Base-by-base conservation (phyloP, 1,139 yeast species). In the Kurtzmaniella quercitrusa region DNA sequence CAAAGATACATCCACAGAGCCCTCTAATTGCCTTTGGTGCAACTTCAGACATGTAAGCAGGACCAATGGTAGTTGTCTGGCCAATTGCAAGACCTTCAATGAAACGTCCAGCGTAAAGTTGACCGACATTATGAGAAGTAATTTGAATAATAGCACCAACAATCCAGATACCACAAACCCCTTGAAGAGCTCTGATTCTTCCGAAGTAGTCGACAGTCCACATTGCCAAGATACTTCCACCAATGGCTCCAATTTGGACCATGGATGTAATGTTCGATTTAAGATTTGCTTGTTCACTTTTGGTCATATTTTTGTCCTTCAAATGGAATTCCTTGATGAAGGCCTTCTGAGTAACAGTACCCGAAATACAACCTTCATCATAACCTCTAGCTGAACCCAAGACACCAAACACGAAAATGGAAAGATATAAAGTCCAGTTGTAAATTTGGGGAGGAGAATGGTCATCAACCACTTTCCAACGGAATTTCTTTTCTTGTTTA, bases 221-320 rank as follows among this genome's bases (percentile, higher is more conserved):
- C 55, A 72, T 65, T 3, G 84, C 81, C 31, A 79, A 46, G 10
- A 79, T 45, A 17, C 80, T 67, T 21, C 86, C 86, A 36, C 75
- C 82, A 46, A 80, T 73, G 24, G 81, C 72, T 2, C 85, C 85
- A 39, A 81, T 58, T 53, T 78, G 82, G 3, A 80, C 85, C 84
- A 81, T 80, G 7, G 83, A 67, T 2, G 79, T 74, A 51, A 80
- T 78, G 54, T 77, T 79, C 7, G 83, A 77, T 49, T 70, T 73
- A 50, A 72, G 56, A 47, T 74, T 65, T 12, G 82, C 82, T 16
- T 73, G 39, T 12, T 66, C 54, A 40, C 59, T 51, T 2, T 50
- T 63, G 2, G 70, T 44, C 50, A 70, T 74, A 29, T 56, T 52
- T 4, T 61, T 54, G 50, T 77, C 81, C 18, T 55, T 50, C 34